Evolutionary conservation across 495 filamentous ascomycete species (phyloP).

Genomic region (Pyrenopolyporus hunteri): DNA sequence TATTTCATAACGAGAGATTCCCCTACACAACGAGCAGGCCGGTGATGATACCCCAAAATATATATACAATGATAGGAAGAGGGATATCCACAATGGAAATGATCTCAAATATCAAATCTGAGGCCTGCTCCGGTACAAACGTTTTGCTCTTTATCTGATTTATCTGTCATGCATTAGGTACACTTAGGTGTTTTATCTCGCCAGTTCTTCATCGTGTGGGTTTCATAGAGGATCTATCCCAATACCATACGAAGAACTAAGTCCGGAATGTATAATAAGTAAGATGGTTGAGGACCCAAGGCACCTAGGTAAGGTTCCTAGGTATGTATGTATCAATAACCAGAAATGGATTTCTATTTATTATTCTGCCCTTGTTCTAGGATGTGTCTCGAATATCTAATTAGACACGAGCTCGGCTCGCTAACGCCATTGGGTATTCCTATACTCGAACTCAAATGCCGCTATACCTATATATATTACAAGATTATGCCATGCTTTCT

Average conservation of each 20-base stretch:
- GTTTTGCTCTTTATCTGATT: neutral
- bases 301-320: too few relatives aligned
- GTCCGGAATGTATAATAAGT: too few relatives aligned
- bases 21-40: conserved; percentile 45
- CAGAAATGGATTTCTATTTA: too few relatives aligned
- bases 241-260: too few relatives aligned
- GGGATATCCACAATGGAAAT: conserved; percentile 58
- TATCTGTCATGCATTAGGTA: neutral
- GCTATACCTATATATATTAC: conserved; percentile 17
- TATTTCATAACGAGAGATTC: too few relatives aligned
- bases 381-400: neutral
- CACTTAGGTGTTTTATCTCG: neutral
- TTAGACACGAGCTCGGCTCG: neutral
- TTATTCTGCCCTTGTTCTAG: neutral
- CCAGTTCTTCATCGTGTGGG: too few relatives aligned
- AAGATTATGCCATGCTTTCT: neutral
- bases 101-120: conserved; percentile 63
- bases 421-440: conserved; percentile 23
- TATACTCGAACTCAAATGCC: conserved; percentile 5
- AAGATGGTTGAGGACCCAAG: too few relatives aligned
- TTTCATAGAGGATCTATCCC: too few relatives aligned
- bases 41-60: conserved; percentile 61
- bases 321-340: too few relatives aligned
- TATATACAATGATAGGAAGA: conserved; percentile 68
- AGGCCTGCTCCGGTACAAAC: conserved; percentile 46